Evolutionary conservation across 2,329 filamentous ascomycete genomes (phyloP).

Genomic region (Truncatella angustata): DNA sequence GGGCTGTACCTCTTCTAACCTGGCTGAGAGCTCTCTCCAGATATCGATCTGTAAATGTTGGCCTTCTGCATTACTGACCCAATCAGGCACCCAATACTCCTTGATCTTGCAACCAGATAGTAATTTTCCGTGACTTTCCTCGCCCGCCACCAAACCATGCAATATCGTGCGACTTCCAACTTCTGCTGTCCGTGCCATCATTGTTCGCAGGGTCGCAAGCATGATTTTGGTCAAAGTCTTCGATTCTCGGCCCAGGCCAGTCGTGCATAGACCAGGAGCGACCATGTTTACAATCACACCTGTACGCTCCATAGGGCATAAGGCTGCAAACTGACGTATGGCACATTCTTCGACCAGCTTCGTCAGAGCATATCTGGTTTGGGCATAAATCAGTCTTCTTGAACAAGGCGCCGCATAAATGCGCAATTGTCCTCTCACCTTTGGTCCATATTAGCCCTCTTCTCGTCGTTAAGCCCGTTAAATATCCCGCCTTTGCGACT

Average conservation of each 20-base stretch:
- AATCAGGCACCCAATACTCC: conserved; percentile 17
- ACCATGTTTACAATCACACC: conserved; percentile 12
- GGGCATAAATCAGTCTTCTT: not conserved
- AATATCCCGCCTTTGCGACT: conserved; percentile 5
- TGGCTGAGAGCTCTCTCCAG: conserved; percentile 10
- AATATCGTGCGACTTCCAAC: conserved; percentile 12
- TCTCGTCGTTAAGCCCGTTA: conserved; percentile 9
- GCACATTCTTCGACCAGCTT: conserved; percentile 12
- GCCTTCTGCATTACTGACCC: conserved; percentile 14
- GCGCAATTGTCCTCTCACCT: not conserved
- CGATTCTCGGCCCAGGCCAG: conserved; percentile 4
- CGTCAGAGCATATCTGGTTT: conserved; percentile 10
- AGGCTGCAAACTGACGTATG: conserved; percentile 1
- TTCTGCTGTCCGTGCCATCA: conserved; percentile 9
- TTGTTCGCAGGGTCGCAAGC: not conserved
- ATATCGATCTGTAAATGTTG: conserved; percentile 7
- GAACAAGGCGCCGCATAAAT: not conserved
- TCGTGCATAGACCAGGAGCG: conserved; percentile 14
- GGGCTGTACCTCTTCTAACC: conserved; percentile 11
- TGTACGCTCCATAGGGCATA: conserved; percentile 11
- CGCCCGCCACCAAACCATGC: conserved; percentile 10
- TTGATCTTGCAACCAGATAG: conserved; percentile 16
- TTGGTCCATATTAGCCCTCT: conserved; percentile 6
- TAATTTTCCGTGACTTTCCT: conserved; percentile 12
- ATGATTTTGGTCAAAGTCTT: conserved; percentile 2